Base-by-base conservation (phyloP, 345 rosid genomes). In the Limnanthes douglasii region DNA sequence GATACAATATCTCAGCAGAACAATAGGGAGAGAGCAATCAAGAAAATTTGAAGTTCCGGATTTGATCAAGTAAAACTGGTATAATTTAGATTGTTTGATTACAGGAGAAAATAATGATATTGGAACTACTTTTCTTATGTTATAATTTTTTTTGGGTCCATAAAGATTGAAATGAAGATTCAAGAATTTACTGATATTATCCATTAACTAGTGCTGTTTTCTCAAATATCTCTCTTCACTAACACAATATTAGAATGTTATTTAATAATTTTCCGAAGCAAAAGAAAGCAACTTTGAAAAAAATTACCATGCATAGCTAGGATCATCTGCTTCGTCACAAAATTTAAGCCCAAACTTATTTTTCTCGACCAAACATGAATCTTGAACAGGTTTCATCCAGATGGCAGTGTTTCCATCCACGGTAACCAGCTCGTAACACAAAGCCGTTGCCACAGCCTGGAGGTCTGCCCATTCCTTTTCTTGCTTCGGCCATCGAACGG, bases 401-500 rank as follows among this genome's bases (percentile, higher is more conserved):
- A 92, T 66, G 53, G 65, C 99, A 8, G 99, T 85, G 75, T 75
- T 92, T 39, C 75, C 88, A 55, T 92, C 99, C 16, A 85, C 88
- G 1, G 69, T 78, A 57, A 78, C 80, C 54, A 80, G 55, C 61
- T 85, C 90, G 37, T 92, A 85, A 50, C 96, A 85, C 61, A 85
- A 58, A 40, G 78, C 64, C 53, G 83, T 73, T 45, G 96, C 96
- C 47, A 71, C 96, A 21, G 75, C 83, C 59, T 85, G 96, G 61
- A 85, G 99, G 58, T 85, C 90, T 61, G 94, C 81, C 94, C 99
- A 85, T 52, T 92, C 94, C 61, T 81, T 92, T 50, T 85, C 96
- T 56, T 78, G 96, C 60, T 85, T 92, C 48, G 94, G 69, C 99
- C 93, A 92, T 59, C 73, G 93, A 8, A 85, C 96, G 21, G 99